These are phyloP conservation scores for Pleurotus salmoneostramineus DNA, from an alignment of 768 basidiomycete genomes.

Conservation along the genomic window DNA sequence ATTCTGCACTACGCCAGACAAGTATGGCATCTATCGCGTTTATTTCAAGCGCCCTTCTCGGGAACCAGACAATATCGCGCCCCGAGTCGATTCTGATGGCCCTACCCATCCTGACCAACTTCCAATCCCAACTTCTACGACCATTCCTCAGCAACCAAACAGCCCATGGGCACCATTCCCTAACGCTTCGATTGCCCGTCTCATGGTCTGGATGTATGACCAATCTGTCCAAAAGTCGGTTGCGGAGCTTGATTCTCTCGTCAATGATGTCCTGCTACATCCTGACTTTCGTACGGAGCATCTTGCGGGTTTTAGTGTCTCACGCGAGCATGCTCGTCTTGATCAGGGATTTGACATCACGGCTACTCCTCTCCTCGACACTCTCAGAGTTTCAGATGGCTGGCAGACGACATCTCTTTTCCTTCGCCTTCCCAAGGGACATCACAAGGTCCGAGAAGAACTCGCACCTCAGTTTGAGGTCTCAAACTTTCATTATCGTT, in stretches of 20 bases:
- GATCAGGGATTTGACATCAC: constrained; percentile 10
- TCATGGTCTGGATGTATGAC: constrained; percentile 21
- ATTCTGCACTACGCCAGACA: background rate
- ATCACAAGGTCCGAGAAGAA: constrained; percentile 15
- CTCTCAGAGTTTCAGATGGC: constrained; percentile 8
- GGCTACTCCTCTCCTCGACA: background rate
- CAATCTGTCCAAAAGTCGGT: constrained; percentile 15
- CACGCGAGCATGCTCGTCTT: constrained; percentile 12
- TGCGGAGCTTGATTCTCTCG: constrained; percentile 16
- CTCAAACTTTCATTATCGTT: constrained; percentile 20
- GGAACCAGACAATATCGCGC: background rate
- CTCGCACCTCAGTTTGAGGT: constrained; percentile 25
- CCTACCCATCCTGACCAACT: background rate
- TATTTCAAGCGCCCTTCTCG: background rate
- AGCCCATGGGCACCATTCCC: constrained; percentile 5
- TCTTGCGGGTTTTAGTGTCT: constrained; percentile 15
- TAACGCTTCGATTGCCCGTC: constrained; percentile 2
- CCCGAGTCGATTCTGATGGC: background rate
- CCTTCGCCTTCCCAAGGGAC: constrained; percentile 17
- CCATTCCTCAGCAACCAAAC: background rate
- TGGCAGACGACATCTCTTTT: constrained; percentile 19
- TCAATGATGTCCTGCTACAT: constrained; percentile 19
- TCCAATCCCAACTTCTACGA: background rate
- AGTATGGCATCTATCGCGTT: background rate
- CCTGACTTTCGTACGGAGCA: constrained; percentile 19